Percentiles rank a stretch among this genome's conserved stretches.
Evolutionary conservation across 371 early-diverging fungal species (phyloP).

Genomic region (Rhizopus microsporus): DNA sequence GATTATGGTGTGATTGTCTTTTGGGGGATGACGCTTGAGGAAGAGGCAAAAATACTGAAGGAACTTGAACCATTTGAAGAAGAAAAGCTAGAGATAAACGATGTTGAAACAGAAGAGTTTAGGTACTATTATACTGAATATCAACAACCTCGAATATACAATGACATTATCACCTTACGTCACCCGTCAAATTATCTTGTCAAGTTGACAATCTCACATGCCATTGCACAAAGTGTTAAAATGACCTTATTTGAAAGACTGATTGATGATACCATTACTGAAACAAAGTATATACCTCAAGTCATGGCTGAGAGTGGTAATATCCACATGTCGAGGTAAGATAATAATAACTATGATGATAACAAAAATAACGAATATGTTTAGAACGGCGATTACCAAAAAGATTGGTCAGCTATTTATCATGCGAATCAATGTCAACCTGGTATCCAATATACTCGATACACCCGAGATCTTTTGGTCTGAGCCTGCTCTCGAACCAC

Average conservation of each 20-base stretch:
- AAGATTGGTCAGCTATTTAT: slow-evolving; percentile 72
- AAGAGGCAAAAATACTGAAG: slow-evolving; percentile 77
- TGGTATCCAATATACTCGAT: slow-evolving; percentile 81
- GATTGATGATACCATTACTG: slow-evolving; percentile 82
- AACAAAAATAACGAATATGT: neutral
- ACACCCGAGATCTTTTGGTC: slow-evolving; percentile 87
- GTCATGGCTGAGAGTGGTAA: slow-evolving; percentile 82
- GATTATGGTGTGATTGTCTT: slow-evolving; percentile 95
- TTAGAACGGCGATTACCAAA: slow-evolving; percentile 54
- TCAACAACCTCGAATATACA: slow-evolving; percentile 66
- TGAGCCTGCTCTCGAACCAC: slow-evolving; percentile 72
- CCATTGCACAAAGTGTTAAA: slow-evolving; percentile 87
- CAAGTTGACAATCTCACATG: slow-evolving; percentile 81
- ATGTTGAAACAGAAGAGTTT: slow-evolving; percentile 90
- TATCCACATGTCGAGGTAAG: slow-evolving; percentile 71
- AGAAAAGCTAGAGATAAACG: slow-evolving; percentile 68
- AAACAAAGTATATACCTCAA: slow-evolving; percentile 84
- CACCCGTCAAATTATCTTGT: slow-evolving; percentile 57
- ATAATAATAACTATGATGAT: neutral
- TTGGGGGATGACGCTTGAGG: slow-evolving; percentile 90
- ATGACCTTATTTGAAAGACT: slow-evolving; percentile 81
- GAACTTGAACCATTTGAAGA: slow-evolving; percentile 71
- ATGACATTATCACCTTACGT: slow-evolving; percentile 60
- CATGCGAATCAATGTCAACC: slow-evolving; percentile 82
- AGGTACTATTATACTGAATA: slow-evolving; percentile 82